Evolutionary conservation across 140 eudicot species (phyloP).

Genomic region (Cichorium intybus): DNA sequence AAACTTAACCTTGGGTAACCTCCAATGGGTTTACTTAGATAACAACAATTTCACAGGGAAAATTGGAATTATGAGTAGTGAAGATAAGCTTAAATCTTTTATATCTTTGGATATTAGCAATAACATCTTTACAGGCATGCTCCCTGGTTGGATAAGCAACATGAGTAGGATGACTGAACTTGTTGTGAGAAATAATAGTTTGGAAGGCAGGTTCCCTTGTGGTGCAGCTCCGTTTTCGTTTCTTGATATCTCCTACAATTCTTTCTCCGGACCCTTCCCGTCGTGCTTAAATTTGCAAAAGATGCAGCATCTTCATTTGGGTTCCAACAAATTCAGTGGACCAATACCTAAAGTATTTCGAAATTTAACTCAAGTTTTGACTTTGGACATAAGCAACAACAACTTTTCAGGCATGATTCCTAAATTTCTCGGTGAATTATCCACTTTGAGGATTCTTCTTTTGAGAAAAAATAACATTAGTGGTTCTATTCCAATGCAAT

Average conservation of each 20-base stretch:
- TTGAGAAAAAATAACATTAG: constrained; percentile 6
- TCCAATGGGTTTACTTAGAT: not conserved
- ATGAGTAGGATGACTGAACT: not conserved
- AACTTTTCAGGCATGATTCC: constrained; percentile 20
- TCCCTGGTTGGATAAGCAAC: constrained; percentile 22
- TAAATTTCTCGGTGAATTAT: not conserved
- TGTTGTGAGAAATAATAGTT: not conserved
- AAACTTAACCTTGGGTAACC: constrained; percentile 1
- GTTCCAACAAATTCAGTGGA: constrained; percentile 12
- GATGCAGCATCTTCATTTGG: not conserved
- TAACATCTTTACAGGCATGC: constrained; percentile 1
- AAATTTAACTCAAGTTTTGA: not conserved
- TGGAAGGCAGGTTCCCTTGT: constrained; percentile 10
- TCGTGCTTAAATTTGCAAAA: not conserved
- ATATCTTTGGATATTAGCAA: constrained; percentile 12
- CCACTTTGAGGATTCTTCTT: constrained; percentile 10
- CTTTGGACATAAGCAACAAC: constrained; percentile 19
- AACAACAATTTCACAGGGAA: constrained; percentile 7
- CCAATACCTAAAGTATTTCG: not conserved
- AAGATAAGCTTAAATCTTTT: not conserved
- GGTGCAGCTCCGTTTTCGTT: not conserved
- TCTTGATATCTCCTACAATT: constrained; percentile 14
- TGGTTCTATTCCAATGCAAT: constrained; percentile 19
- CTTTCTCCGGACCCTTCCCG: constrained; percentile 17
- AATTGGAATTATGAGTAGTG: not conserved